Evolutionary conservation across 768 basidiomycete genomes (phyloP), one percentile per base, ranked within the genome.

Genomic region (Baorangia bicolor): DNA sequence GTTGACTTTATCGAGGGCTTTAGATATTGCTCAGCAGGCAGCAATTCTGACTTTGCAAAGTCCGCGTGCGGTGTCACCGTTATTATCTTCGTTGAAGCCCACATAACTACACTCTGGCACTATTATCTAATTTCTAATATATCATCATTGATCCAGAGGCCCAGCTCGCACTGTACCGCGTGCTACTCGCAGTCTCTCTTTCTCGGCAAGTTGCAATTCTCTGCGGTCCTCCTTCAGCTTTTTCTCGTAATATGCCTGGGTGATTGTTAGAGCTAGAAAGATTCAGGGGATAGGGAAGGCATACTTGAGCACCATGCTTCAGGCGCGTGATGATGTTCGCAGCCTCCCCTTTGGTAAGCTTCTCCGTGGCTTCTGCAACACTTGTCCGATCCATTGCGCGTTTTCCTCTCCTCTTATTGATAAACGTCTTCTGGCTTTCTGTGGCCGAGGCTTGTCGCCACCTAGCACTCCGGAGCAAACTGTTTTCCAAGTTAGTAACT

Each of bases 291-390:
- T 28, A 39, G 51, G 45, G 49, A 43, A 4, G 33, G 54, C 70
- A 31, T 64, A 88, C 90, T 76, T 81, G 76, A 33, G 88, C 88
- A 25, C 91, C 92, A 63, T 93, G 86, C 66, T 83, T 87, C 53
- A 90, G 56, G 10, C 91, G 84, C 23, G 84, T 84, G 57, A 94
- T 88, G 42, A 93, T 84, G 59, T 86, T 85, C 0, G 86, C 87
- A 28, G 91, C 90, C 59, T 89, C 79, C 3, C 92, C 92, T 68
- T 90, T 92, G 2, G 83, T 92, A 62, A 94, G 64, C 0, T 55
- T 70, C 42, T 63, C 68, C 5, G 84, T 66, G 31, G 64, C 51
- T 18, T 65, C 64, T n/a, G 55, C 64, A 18, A 59, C 53, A 11
- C 56, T 49, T n/a, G 59, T 58, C 47, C 38, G 57, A 45, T 60